Base-by-base conservation (phyloP, 164 flowering plant species). In the Vitis vinifera region DNA sequence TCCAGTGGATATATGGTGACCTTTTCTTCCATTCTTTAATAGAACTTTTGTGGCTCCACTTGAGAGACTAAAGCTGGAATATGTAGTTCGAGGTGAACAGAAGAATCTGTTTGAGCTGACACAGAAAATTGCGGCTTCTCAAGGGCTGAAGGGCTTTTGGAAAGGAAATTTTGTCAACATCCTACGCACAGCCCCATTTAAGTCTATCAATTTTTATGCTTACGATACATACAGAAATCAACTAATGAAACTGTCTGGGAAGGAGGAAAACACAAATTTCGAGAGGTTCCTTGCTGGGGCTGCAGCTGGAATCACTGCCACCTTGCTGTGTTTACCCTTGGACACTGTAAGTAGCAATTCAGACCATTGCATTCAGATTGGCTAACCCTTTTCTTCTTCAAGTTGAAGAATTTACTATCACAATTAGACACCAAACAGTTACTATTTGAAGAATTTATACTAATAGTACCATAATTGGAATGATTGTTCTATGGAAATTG, bases 281-380 rank as follows among this genome's bases (percentile, higher is more conserved):
- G 98, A 92, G 78, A 87, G 94, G 85, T 91, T 94, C 56, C 66
- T 91, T 80, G 97, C 97, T 68, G 98, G 97, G 68, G 97, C 97
- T 76, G 97, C 94, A 4, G 94, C 97, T 64, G 97, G 97, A 23
- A 84, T 92, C 66, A 91, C 97, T 51, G 97, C 97, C 19, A 84
- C 97, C n/a, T 60, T 85, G 1, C 87, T 94, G 64, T 94, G 97
- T 81, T 73, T 94, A 55, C 97, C 97, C 12, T 81, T 94, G 79
- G 98, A 92, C 80, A 94, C 97, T 44, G 98, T 94, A 88, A 8
- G 90, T 76, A 15, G 15, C 58, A 3, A 2, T 37, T 37, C 4
- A 23, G 27, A 1, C 27, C 27, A 23, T 23, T 23, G 27, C 27
- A 37, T 37, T 37, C 44, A 37, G 4, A 37, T 6, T 37, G 44